Conservation (phyloP, 768 basidiomycete genomes). For the Naganishia kalamii region DNA sequence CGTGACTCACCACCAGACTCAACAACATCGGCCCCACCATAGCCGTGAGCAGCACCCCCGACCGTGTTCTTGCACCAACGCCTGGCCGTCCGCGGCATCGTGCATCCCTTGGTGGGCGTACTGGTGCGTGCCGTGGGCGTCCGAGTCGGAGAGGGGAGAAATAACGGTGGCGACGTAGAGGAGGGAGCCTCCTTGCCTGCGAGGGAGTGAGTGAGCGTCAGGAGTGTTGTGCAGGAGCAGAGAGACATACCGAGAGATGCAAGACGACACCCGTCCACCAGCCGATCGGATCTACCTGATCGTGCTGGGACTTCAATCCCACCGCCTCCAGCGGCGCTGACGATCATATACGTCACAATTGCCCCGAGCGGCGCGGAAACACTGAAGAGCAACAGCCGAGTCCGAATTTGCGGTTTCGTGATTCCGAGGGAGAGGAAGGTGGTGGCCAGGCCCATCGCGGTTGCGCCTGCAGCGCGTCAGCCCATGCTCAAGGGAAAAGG, state of each 20-base stretch:
- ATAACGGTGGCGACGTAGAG: slow-evolving; percentile 87
- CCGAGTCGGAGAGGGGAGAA: slow-evolving; percentile 57
- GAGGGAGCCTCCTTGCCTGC: slow-evolving; percentile 87
- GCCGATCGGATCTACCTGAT: slow-evolving; percentile 42
- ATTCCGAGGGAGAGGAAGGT: slow-evolving; percentile 71
- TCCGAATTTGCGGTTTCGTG: slow-evolving; percentile 61
- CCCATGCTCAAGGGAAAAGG: neutral
- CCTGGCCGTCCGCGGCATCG: slow-evolving; percentile 46
- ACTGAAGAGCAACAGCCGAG: slow-evolving; percentile 70
- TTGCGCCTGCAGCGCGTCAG: slow-evolving; percentile 63
- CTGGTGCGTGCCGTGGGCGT: slow-evolving; percentile 44
- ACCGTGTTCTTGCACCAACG: slow-evolving; percentile 51
- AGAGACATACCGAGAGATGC: slow-evolving; percentile 68
- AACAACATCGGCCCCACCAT: slow-evolving; percentile 66
- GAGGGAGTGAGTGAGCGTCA: neutral
- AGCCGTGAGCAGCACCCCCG: slow-evolving; percentile 57
- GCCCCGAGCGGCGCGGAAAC: slow-evolving; percentile 78
- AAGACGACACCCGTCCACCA: slow-evolving; percentile 71
- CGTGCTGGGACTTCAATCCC: slow-evolving; percentile 16
- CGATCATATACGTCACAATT: slow-evolving; percentile 62
- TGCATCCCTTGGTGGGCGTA: slow-evolving; percentile 45
- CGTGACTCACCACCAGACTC: slow-evolving; percentile 60
- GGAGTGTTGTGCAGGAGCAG: neutral
- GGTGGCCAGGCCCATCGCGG: slow-evolving; percentile 79
- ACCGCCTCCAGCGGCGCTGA: slow-evolving; percentile 48